A percentile compares a stretch with the other conserved stretches of the same genome.
phyloP scores from a whole-genome alignment of 2,329 filamentous ascomycete species.

The Alternaria gaisen region DNA sequence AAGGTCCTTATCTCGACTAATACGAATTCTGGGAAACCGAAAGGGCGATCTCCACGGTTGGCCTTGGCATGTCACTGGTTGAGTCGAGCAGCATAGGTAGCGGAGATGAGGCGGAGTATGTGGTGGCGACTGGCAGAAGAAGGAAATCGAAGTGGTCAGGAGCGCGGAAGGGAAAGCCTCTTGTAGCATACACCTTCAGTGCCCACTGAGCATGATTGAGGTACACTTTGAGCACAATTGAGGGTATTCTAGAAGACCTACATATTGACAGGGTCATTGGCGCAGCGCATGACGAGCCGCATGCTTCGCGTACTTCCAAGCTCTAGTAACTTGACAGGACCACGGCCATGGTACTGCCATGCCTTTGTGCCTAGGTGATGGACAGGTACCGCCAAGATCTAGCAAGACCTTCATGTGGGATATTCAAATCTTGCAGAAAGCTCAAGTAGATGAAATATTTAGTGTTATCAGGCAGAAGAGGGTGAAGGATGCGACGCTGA shows the following conservation, averaged over 20 bases:
- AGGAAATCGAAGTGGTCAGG: not conserved
- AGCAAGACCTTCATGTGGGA: not conserved
- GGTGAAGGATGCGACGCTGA: not conserved
- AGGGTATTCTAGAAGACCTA: conserved; percentile 14
- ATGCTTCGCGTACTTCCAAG: conserved; percentile 9
- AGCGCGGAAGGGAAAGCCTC: not conserved
- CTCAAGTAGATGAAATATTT: conserved; percentile 1
- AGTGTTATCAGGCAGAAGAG: not conserved
- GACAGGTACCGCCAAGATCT: not conserved
- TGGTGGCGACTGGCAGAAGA: not conserved
- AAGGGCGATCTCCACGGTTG: conserved; percentile 9
- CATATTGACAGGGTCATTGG: conserved; percentile 11
- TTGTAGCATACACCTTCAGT: conserved; percentile 4
- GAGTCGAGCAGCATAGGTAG: not conserved
- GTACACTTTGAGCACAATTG: conserved; percentile 15
- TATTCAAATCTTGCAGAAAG: not conserved
- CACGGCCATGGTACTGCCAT: conserved; percentile 6
- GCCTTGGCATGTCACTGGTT: conserved; percentile 16
- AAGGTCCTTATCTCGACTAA: conserved; percentile 13
- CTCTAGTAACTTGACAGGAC: conserved; percentile 2
- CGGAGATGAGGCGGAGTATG: not conserved
- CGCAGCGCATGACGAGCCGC: conserved; percentile 5
- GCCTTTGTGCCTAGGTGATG: conserved; percentile 2
- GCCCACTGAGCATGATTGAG: conserved; percentile 1
- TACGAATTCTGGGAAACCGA: conserved; percentile 3